Percentiles rank a stretch among this genome's conserved stretches.
phyloP scores from a whole-genome alignment of 2,329 filamentous ascomycete genomes.

The Bertia moriformis region DNA sequence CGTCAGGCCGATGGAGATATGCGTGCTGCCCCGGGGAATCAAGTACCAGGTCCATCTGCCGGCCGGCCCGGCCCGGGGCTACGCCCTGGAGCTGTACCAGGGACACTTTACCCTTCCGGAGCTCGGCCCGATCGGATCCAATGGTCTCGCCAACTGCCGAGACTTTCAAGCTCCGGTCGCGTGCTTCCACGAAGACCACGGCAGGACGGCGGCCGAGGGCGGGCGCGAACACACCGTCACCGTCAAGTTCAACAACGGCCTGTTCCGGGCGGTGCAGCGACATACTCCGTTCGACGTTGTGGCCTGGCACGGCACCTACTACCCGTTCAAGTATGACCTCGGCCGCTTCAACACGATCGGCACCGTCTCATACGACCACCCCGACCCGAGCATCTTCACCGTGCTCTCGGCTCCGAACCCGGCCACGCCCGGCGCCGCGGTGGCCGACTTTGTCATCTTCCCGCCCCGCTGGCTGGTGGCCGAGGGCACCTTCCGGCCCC shows the following conservation, averaged over 20 bases:
- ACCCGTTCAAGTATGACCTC: slow-evolving; percentile 70
- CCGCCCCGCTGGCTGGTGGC: slow-evolving; percentile 57
- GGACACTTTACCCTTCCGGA: slow-evolving; percentile 60
- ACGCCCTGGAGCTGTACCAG: slow-evolving; percentile 62
- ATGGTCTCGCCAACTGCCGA: slow-evolving; percentile 58
- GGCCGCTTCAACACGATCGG: slow-evolving; percentile 65
- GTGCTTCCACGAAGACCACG: slow-evolving; percentile 45
- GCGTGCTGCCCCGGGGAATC: slow-evolving; percentile 60
- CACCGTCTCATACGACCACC: slow-evolving; percentile 61
- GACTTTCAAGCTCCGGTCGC: slow-evolving; percentile 66
- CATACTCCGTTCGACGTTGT: slow-evolving; percentile 70
- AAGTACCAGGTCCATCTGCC: slow-evolving; percentile 59
- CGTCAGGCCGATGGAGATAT: slow-evolving; percentile 66
- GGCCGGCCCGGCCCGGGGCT: slow-evolving; percentile 49
- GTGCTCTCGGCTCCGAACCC: slow-evolving; percentile 51
- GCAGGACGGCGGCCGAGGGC: slow-evolving; percentile 13
- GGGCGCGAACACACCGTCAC: slow-evolving; percentile 26
- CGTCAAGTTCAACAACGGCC: slow-evolving; percentile 51
- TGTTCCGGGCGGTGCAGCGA: slow-evolving; percentile 49
- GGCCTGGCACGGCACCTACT: slow-evolving; percentile 69
- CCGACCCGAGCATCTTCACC: slow-evolving; percentile 66
- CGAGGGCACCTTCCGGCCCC: slow-evolving; percentile 56
- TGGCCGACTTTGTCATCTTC: slow-evolving; percentile 62
- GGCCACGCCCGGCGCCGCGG: slow-evolving; percentile 43
- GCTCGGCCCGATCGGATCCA: slow-evolving; percentile 60